phyloP scores from a whole-genome alignment of 768 basidiomycete species.

The Pleurotus eryngii region DNA sequence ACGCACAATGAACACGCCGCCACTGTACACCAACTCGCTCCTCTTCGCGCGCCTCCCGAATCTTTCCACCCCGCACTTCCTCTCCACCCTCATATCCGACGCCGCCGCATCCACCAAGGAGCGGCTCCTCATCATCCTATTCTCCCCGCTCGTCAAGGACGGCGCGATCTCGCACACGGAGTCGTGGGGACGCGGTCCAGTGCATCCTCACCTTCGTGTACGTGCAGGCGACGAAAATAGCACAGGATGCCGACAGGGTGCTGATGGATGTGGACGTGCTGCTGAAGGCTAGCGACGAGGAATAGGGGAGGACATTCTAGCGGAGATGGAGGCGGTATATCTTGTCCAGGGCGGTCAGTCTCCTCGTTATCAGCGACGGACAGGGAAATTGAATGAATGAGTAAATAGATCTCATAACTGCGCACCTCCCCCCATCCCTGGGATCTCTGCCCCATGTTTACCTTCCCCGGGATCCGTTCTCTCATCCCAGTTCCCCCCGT shows the following conservation, averaged over 20 bases:
- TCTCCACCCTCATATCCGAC: conserved; percentile 48
- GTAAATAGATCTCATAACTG: conserved; percentile 33
- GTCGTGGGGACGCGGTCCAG: conserved; percentile 70
- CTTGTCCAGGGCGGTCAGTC: conserved; percentile 46
- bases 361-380: no score
- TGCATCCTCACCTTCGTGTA: conserved; percentile 79
- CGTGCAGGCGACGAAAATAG: conserved; percentile 77
- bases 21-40: conserved; percentile 27
- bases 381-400: no score
- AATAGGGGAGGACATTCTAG: conserved; percentile 39
- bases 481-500: background rate
- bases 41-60: conserved; percentile 53
- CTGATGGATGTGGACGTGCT: conserved; percentile 79
- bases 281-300: conserved; percentile 53
- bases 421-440: conserved; percentile 41
- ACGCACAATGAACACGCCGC: conserved; percentile 5
- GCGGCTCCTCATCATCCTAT: conserved; percentile 59
- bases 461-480: conserved; percentile 25
- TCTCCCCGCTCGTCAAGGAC: conserved; percentile 57
- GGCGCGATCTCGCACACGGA: conserved; percentile 39
- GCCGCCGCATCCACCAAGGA: conserved; percentile 46
- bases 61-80: conserved; percentile 51
- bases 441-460: conserved; percentile 34
- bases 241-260: conserved; percentile 63
- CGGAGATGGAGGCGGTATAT: conserved; percentile 44